A percentile compares a stretch with the other conserved stretches of the same genome.
phyloP scores from a whole-genome alignment of 345 rosid genomes.

The Populus nigra region DNA sequence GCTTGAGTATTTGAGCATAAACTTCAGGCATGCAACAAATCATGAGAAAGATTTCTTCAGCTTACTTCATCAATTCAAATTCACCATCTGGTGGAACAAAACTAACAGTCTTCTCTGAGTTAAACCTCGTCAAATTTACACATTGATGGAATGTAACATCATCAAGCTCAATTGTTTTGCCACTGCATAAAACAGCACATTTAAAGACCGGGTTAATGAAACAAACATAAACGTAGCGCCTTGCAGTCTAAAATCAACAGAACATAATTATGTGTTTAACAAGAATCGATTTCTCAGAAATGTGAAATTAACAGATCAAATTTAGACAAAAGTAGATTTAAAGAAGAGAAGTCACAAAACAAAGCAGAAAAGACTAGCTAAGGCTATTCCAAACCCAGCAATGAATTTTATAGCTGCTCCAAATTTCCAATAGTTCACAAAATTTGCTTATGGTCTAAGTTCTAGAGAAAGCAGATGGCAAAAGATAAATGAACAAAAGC shows the following conservation, averaged over 20 bases:
- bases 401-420: background rate
- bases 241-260: background rate
- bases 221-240: background rate
- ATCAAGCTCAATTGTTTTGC: slow-evolving; percentile 97
- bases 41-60: slow-evolving; percentile 8
- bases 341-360: background rate
- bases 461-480: background rate
- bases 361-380: background rate
- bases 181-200: slow-evolving; percentile 45
- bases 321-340: background rate
- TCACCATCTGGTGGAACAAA: slow-evolving; percentile 99
- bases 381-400: background rate
- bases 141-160: slow-evolving; percentile 99
- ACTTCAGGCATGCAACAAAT: background rate
- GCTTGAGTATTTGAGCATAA: background rate
- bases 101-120: slow-evolving; percentile 97
- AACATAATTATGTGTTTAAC: no score
- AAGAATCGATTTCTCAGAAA: background rate
- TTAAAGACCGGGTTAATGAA: background rate
- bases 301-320: background rate
- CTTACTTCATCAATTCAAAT: slow-evolving; percentile 99
- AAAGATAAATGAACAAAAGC: background rate
- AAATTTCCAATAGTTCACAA: background rate
- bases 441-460: background rate
- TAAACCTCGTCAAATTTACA: slow-evolving; percentile 94